Evolutionary conservation across 805 yeast genomes (phyloP), one percentile per base, ranked within the genome.

Genomic region (Saccharomycopsis javanensis): DNA sequence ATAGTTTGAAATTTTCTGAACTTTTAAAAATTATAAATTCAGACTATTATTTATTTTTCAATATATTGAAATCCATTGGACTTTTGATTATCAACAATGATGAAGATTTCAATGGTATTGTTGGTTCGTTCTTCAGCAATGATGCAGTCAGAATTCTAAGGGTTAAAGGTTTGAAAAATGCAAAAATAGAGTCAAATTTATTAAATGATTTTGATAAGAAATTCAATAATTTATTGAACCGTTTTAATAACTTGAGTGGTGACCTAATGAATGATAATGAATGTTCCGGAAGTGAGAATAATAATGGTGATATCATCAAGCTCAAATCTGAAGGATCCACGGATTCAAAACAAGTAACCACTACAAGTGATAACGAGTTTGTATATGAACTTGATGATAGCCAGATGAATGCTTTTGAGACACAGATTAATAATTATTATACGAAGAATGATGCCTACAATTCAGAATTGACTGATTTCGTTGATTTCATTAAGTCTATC

Each of bases 31-130:
- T 73, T 30, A 64, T 75, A 27, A 71, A 69, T 58, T 63, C 65
- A n/a, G 69, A 75, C 50, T 66, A 83, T 58, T 65, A 75, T 4
- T 78, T 72, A 3, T 75, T 76, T 50, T 83, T 91, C 58, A 72
- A 78, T 52, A 71, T 85, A 2, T 71, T 88, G 33, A 95, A 87
- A 65, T 76, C 85, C 2, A 82, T 90, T 75, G 97, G 97, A 0
- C 72, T 90, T 51, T 75, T 89, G 37, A 75, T 87, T 52, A 74
- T 79, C 1, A 75, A 75, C 53, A 78, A 76, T 45, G 68, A 68
- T 42, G 48, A 42, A 5, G 16, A 42, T 42, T 42, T 42, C 15
- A 20, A 42, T 23, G 48, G 48, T 23, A 20, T 59, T 8, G 57
- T 55, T 5, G 62, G 58, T 13, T 35, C 59, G 6, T 57, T 57